phyloP scores from a whole-genome alignment of 2,329 filamentous ascomycete genomes.

The Fusarium sp. region DNA sequence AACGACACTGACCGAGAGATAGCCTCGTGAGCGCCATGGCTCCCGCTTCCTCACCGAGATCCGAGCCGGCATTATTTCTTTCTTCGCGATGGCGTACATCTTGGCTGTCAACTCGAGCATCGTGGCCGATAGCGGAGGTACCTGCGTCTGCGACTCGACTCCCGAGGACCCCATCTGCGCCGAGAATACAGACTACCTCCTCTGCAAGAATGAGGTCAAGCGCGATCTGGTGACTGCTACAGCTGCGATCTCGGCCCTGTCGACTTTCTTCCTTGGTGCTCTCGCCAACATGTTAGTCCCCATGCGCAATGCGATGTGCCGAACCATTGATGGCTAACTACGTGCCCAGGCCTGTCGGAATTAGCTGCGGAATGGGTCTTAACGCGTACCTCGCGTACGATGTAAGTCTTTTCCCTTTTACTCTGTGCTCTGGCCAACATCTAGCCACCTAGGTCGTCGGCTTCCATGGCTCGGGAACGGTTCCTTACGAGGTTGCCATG shows the following conservation, averaged over 20 bases:
- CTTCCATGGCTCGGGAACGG: constrained; percentile 76
- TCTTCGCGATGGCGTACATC: constrained; percentile 73
- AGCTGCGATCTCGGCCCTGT: constrained; percentile 82
- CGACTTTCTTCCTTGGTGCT: constrained; percentile 86
- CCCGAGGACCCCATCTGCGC: constrained; percentile 62
- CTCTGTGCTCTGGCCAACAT: constrained; percentile 49
- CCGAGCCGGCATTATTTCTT: constrained; percentile 84
- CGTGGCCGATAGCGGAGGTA: constrained; percentile 75
- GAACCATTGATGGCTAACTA: not conserved
- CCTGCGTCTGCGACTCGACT: constrained; percentile 77
- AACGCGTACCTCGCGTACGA: constrained; percentile 74
- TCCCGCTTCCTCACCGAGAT: constrained; percentile 87
- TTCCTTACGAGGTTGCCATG: constrained; percentile 81
- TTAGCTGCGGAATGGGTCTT: constrained; percentile 66
- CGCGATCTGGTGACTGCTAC: constrained; percentile 87
- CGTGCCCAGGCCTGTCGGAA: constrained; percentile 48
- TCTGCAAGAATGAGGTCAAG: constrained; percentile 75
- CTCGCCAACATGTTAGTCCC: constrained; percentile 76
- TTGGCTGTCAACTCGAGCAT: constrained; percentile 66
- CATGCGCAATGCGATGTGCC: not conserved
- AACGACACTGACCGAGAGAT: not conserved
- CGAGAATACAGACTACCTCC: constrained; percentile 67
- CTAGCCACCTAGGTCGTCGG: constrained; percentile 66
- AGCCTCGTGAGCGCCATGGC: constrained; percentile 77
- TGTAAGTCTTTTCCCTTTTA: constrained; percentile 72